Evolutionary conservation across 331 rosid species (phyloP).

Genomic region (Malus hybrid): DNA sequence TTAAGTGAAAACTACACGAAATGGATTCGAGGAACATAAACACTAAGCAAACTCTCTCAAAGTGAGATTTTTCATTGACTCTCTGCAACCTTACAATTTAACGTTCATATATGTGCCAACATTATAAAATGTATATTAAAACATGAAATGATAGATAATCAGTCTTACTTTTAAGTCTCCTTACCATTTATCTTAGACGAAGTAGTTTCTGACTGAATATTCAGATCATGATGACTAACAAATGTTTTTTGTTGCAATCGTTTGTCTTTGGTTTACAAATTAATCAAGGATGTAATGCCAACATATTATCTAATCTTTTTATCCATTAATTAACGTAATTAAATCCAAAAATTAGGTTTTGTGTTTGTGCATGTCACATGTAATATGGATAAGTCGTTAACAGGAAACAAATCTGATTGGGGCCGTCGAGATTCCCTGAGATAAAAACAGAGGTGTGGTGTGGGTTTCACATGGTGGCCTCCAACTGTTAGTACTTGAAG

Average conservation of each 20-base stretch:
- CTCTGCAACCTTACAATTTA: accelerated
- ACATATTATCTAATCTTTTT: neutral
- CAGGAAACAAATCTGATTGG: neutral
- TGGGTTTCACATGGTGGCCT: conserved; percentile 42
- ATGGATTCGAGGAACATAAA: too few species aligned
- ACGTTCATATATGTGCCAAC: too few species aligned
- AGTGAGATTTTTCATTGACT: too few species aligned
- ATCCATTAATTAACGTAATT: neutral
- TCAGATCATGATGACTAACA: neutral
- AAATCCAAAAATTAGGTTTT: too few species aligned
- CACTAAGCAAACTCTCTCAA: too few species aligned
- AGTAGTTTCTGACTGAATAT: too few species aligned
- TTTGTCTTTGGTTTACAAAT: neutral
- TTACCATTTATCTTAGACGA: too few species aligned
- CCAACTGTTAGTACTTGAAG: conserved; percentile 5
- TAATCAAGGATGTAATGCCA: neutral
- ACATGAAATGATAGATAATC: too few species aligned
- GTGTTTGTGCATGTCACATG: conserved; percentile 22
- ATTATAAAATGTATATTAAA: too few species aligned
- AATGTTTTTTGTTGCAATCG: neutral
- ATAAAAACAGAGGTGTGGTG: neutral
- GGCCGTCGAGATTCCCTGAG: conserved; percentile 12
- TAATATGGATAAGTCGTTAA: too few species aligned
- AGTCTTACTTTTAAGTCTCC: too few species aligned
- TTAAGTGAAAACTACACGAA: too few species aligned